Percentiles rank a stretch among this genome's conserved stretches.
These are phyloP conservation scores for Trichothecium sympodiale DNA, from an alignment of 2,329 filamentous ascomycete species.

Conservation along the genomic window DNA sequence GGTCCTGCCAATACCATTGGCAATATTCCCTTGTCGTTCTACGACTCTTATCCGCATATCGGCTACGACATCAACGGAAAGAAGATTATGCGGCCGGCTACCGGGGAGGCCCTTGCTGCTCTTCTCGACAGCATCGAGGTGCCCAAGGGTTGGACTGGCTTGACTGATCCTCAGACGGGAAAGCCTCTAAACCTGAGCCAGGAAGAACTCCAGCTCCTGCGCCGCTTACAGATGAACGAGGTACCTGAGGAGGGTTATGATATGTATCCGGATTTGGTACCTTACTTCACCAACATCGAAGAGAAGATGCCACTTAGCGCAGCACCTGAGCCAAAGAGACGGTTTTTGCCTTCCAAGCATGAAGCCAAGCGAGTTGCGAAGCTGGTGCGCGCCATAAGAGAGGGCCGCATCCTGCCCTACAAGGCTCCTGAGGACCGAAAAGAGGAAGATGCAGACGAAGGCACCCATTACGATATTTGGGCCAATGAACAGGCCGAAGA, in stretches of 20 bases:
- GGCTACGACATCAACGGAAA: slow-evolving; percentile 99
- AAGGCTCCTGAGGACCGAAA: slow-evolving; percentile 58
- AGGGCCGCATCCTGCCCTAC: slow-evolving; percentile 88
- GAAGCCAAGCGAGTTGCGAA: slow-evolving; percentile 96
- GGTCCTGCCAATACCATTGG: slow-evolving; percentile 84
- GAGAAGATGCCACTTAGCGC: slow-evolving; percentile 93
- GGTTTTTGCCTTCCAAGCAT: slow-evolving; percentile 93
- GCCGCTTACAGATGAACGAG: slow-evolving; percentile 81
- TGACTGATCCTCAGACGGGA: slow-evolving; percentile 88
- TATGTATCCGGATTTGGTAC: slow-evolving; percentile 84
- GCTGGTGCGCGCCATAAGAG: slow-evolving; percentile 87
- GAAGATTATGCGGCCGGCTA: slow-evolving; percentile 91
- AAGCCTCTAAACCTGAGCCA: slow-evolving; percentile 80
- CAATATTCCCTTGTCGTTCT: slow-evolving; percentile 86
- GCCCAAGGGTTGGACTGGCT: slow-evolving; percentile 91
- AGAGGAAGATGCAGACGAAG: slow-evolving; percentile 58
- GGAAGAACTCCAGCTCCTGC: slow-evolving; percentile 81
- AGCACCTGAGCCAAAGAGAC: slow-evolving; percentile 88
- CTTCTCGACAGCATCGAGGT: slow-evolving; percentile 93
- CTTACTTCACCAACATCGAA: slow-evolving; percentile 83
- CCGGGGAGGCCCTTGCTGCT: slow-evolving; percentile 85
- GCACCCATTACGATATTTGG: slow-evolving; percentile 82
- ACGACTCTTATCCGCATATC: slow-evolving; percentile 96
- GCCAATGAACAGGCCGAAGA: slow-evolving; percentile 76
- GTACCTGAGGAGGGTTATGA: slow-evolving; percentile 81